Conservation (phyloP, 805 yeast species). For the Saccharomycopsis fermentans region DNA sequence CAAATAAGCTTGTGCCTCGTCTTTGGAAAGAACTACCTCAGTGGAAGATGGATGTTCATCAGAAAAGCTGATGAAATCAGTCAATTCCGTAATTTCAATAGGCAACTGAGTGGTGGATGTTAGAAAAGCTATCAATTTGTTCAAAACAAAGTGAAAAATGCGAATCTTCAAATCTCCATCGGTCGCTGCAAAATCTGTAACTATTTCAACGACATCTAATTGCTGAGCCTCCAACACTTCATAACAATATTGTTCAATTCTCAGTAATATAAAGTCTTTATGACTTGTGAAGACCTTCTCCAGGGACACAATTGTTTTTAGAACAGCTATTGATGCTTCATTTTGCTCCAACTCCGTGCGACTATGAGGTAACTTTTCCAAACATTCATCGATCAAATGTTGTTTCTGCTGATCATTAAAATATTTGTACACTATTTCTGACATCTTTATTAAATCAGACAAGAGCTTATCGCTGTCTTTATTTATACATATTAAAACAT, state of each 20-base stretch:
- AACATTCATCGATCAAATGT: not conserved
- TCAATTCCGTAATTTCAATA: not conserved
- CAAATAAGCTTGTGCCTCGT: constrained; percentile 4
- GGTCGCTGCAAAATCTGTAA: constrained; percentile 1
- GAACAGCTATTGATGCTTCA: not conserved
- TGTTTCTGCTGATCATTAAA: not conserved
- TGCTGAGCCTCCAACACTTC: not conserved
- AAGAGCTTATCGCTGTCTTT: too few species aligned
- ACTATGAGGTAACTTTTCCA: not conserved
- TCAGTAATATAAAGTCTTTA: not conserved
- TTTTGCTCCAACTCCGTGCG: not conserved
- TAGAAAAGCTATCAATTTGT: not conserved
- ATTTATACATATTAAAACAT: too few species aligned
- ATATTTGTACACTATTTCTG: not conserved
- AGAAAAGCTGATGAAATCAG: not conserved
- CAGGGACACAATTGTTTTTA: not conserved
- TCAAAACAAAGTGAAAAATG: not conserved
- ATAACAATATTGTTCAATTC: constrained; percentile 9
- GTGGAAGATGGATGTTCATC: not conserved
- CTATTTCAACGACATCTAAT: not conserved
- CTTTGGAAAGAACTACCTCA: not conserved
- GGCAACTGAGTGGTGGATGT: not conserved
- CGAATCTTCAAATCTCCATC: not conserved
- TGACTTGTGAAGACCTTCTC: not conserved
- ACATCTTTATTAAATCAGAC: not conserved